Conservation (phyloP, 2,329 filamentous ascomycete species). For the Orbilia oligospora region DNA sequence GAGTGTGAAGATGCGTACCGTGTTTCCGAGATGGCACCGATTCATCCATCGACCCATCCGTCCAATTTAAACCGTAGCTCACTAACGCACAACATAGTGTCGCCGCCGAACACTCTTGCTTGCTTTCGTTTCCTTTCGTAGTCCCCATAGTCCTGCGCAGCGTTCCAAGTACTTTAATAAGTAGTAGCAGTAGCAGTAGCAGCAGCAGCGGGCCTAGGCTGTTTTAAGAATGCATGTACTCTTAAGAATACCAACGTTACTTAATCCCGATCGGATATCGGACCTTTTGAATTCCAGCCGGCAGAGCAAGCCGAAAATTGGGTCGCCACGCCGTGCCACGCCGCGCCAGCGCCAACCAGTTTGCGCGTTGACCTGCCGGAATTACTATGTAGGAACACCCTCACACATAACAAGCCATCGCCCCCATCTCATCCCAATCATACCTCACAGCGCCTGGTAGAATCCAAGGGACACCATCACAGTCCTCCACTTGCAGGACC, state of each 20-base stretch:
- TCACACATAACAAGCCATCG: constrained; percentile 5
- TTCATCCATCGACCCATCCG: not conserved
- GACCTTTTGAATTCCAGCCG: constrained; percentile 1
- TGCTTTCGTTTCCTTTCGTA: constrained; percentile 15
- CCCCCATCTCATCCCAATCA: constrained; percentile 11
- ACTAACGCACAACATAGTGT: not conserved
- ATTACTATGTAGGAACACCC: no score
- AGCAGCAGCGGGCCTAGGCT: not conserved
- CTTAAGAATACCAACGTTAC: not conserved
- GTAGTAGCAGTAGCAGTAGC: not conserved
- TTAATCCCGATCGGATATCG: no score
- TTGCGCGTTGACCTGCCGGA: constrained; percentile 50
- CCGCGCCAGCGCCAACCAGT: constrained; percentile 26
- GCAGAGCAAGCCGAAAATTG: constrained; percentile 17
- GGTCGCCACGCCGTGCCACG: not conserved
- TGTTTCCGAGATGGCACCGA: not conserved
- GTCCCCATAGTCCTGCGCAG: not conserved
- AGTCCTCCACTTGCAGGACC: constrained; percentile 1
- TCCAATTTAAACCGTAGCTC: not conserved
- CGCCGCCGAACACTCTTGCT: not conserved
- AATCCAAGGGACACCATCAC: constrained; percentile 23
- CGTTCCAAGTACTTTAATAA: not conserved
- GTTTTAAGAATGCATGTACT: constrained; percentile 8
- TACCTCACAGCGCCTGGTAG: not conserved
- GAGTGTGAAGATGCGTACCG: not conserved